These are phyloP conservation scores for Leucaena leucocephala DNA, from an alignment of 306 rosid species.

Conservation along the genomic window DNA sequence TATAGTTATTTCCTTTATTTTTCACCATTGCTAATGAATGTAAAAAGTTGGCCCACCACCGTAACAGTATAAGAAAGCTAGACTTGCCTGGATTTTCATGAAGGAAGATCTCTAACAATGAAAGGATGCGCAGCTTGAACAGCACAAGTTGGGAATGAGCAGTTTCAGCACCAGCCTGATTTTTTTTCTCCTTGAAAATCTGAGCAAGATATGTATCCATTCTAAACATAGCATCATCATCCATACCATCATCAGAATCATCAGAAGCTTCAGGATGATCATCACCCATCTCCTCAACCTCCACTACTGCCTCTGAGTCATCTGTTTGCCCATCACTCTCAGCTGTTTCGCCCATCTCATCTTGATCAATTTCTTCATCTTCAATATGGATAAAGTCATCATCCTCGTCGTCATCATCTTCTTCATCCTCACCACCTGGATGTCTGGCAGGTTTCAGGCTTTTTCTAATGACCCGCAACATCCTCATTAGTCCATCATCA, in stretches of 20 bases:
- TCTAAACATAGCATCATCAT: conserved; percentile 96
- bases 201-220: conserved; percentile 86
- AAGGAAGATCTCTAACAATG: conserved; percentile 89
- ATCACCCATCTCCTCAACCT: conserved; percentile 52
- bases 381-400: conserved; percentile 77
- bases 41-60: conserved; percentile 5
- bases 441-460: conserved; percentile 80
- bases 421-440: conserved; percentile 61
- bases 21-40: background rate
- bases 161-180: conserved; percentile 77
- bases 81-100: conserved; percentile 88
- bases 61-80: background rate
- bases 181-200: conserved; percentile 80
- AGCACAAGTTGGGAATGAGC: conserved; percentile 88
- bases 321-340: conserved; percentile 86
- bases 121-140: conserved; percentile 89
- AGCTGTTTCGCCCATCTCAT: conserved; percentile 70
- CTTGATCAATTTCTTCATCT: conserved; percentile 79
- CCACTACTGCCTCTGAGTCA: conserved; percentile 74
- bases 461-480: conserved; percentile 83
- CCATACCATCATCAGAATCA: conserved; percentile 97
- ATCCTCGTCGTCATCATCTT: conserved; percentile 47
- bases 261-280: conserved; percentile 66
- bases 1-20: background rate
- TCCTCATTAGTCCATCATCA: conserved; percentile 73